These are phyloP conservation scores for Anthracocystis panici-leucophaei DNA, from an alignment of 1,284 basidiomycete species.

Conservation along the genomic window DNA sequence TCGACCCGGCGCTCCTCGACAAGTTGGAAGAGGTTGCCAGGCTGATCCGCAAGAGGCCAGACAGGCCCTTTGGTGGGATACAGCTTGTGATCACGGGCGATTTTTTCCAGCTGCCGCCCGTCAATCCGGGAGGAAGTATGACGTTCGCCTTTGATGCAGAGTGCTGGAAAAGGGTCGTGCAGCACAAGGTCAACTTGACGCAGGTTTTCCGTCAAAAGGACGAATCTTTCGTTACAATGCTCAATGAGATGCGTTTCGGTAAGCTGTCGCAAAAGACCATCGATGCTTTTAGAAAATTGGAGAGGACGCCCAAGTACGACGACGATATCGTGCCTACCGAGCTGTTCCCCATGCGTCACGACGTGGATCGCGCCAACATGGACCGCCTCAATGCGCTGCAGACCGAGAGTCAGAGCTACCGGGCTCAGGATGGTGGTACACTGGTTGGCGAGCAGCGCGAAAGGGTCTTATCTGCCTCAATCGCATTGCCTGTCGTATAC, in stretches of 20 bases:
- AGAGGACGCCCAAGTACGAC: conserved; percentile 50
- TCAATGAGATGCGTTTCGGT: conserved; percentile 63
- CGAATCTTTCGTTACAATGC: conserved; percentile 64
- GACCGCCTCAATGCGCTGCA: conserved; percentile 73
- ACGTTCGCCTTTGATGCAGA: conserved; percentile 80
- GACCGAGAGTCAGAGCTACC: conserved; percentile 48
- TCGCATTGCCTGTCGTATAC: conserved; percentile 71
- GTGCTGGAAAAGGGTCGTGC: conserved; percentile 83
- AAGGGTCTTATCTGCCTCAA: conserved; percentile 55
- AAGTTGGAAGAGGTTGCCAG: conserved; percentile 81
- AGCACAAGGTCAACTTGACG: conserved; percentile 83
- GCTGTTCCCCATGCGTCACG: conserved; percentile 82
- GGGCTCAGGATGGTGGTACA: conserved; percentile 55
- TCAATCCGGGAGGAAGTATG: conserved; percentile 72
- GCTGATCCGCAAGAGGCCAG: conserved; percentile 74
- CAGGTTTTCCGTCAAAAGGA: conserved; percentile 84
- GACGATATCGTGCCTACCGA: conserved; percentile 62
- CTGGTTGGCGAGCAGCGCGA: conserved; percentile 46
- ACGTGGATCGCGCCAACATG: conserved; percentile 81
- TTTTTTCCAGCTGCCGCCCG: conserved; percentile 96
- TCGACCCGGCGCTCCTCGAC: conserved; percentile 91
- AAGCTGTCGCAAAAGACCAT: conserved; percentile 57
- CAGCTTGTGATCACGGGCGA: conserved; percentile 93
- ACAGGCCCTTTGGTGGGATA: conserved; percentile 89
- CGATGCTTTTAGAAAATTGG: conserved; percentile 50